Percentiles rank a stretch among this genome's conserved stretches.
Conservation (phyloP, 2,329 filamentous ascomycete species). For the Cryphonectria carpinicola region DNA sequence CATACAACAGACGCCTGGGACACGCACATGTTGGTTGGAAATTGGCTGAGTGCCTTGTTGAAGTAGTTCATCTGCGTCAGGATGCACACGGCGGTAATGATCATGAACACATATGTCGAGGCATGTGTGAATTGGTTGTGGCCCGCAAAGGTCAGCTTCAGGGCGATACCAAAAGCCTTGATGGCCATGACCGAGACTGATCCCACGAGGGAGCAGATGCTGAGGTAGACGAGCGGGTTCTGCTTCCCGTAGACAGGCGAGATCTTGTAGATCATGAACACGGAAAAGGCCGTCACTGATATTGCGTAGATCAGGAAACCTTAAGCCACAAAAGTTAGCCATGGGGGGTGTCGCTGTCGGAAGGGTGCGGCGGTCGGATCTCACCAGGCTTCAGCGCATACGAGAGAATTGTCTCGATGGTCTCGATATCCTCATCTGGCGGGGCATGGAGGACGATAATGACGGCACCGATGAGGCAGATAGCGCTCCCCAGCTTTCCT, state of each 20-base stretch:
- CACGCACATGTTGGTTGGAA: constrained; percentile 93
- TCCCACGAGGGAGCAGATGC: constrained; percentile 95
- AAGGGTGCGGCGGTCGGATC: constrained; percentile 32
- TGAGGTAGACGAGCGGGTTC: constrained; percentile 95
- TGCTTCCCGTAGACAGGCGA: constrained; percentile 89
- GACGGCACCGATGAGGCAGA: constrained; percentile 92
- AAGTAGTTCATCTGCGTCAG: constrained; percentile 99
- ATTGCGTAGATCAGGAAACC: constrained; percentile 89
- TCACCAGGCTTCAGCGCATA: constrained; percentile 91
- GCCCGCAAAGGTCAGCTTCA: constrained; percentile 91
- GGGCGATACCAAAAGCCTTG: constrained; percentile 96
- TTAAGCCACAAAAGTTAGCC: constrained; percentile 43
- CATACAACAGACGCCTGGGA: background rate
- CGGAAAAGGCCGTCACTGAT: constrained; percentile 79
- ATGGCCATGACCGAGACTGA: constrained; percentile 99
- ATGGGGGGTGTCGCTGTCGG: background rate
- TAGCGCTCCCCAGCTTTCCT: constrained; percentile 93
- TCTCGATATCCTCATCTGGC: constrained; percentile 87
- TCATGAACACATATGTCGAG: constrained; percentile 96
- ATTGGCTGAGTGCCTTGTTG: constrained; percentile 96
- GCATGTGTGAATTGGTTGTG: constrained; percentile 96
- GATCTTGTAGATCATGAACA: constrained; percentile 95
- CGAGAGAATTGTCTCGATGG: constrained; percentile 87
- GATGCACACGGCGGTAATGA: constrained; percentile 90
- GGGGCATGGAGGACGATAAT: constrained; percentile 98